These are phyloP conservation scores for Candida adriatica DNA, from an alignment of 805 yeast species.

Conservation along the genomic window DNA sequence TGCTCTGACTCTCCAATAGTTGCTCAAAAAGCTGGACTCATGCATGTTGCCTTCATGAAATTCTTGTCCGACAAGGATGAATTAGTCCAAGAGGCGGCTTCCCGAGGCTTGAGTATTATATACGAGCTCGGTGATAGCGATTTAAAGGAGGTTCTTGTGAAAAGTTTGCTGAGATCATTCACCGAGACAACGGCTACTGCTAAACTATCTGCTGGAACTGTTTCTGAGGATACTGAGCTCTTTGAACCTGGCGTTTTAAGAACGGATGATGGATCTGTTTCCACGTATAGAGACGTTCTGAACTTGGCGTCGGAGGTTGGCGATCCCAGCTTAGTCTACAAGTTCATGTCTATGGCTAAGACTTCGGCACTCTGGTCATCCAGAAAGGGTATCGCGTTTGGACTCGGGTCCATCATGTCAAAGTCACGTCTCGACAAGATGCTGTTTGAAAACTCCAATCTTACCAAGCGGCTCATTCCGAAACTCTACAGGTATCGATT, in stretches of 20 bases:
- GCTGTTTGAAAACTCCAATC: constrained; percentile 42
- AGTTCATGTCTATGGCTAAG: constrained; percentile 88
- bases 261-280: constrained; percentile 79
- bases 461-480: constrained; percentile 64
- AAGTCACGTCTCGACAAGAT: constrained; percentile 65
- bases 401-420: constrained; percentile 78
- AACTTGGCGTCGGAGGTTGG: constrained; percentile 91
- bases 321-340: constrained; percentile 88
- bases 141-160: constrained; percentile 65
- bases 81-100: constrained; percentile 84
- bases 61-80: constrained; percentile 81
- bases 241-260: constrained; percentile 78
- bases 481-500: constrained; percentile 76
- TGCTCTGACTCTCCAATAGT: constrained; percentile 45
- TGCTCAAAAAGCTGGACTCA: constrained; percentile 39
- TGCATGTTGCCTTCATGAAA: constrained; percentile 71
- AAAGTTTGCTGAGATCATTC: constrained; percentile 66
- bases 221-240: constrained; percentile 72
- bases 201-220: constrained; percentile 52
- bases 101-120: constrained; percentile 76
- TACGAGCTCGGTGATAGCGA: constrained; percentile 71
- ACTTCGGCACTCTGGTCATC: constrained; percentile 89
- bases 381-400: constrained; percentile 90
- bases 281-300: constrained; percentile 86
- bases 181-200: constrained; percentile 52